Evolutionary conservation across 768 basidiomycete species (phyloP).

Genomic region (Calocybe indica): DNA sequence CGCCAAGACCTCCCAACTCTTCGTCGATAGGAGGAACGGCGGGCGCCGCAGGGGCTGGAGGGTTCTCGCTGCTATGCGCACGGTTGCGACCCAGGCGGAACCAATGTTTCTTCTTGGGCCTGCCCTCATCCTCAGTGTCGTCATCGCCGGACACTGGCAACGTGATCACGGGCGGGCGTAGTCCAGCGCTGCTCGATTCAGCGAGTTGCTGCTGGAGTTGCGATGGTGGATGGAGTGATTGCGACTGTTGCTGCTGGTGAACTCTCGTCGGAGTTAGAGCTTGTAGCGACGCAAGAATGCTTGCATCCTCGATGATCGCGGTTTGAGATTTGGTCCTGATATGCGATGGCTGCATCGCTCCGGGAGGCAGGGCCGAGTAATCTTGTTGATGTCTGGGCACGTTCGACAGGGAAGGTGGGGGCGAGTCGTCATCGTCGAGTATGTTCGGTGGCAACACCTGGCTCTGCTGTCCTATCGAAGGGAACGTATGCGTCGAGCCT

Average conservation of each 20-base stretch:
- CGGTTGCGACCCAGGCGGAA: constrained; percentile 56
- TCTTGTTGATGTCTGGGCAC: constrained; percentile 34
- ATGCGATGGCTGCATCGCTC: constrained; percentile 63
- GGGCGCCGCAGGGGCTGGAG: constrained; percentile 20
- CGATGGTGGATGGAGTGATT: constrained; percentile 6
- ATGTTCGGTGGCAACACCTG: constrained; percentile 10
- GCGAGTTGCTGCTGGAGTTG: neutral
- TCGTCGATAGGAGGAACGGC: constrained; percentile 22
- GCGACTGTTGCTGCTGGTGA: constrained; percentile 8
- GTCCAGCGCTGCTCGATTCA: constrained; percentile 14
- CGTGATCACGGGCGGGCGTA: constrained; percentile 14
- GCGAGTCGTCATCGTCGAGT: constrained; percentile 35
- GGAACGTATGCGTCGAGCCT: constrained; percentile 61
- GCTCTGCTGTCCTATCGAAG: constrained; percentile 49
- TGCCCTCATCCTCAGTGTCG: constrained; percentile 33
- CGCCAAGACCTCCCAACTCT: constrained; percentile 26
- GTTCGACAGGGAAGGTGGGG: constrained; percentile 47
- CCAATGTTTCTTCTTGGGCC: constrained; percentile 66
- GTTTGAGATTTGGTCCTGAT: constrained; percentile 77
- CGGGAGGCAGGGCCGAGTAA: constrained; percentile 38
- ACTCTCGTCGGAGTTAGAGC: constrained; percentile 5
- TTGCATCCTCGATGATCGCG: constrained; percentile 71
- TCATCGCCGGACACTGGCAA: constrained; percentile 24
- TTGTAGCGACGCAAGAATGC: constrained; percentile 16
- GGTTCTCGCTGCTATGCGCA: constrained; percentile 52